phyloP scores from a whole-genome alignment of 208 protist genomes.

The Trypanosoma rangeli region DNA sequence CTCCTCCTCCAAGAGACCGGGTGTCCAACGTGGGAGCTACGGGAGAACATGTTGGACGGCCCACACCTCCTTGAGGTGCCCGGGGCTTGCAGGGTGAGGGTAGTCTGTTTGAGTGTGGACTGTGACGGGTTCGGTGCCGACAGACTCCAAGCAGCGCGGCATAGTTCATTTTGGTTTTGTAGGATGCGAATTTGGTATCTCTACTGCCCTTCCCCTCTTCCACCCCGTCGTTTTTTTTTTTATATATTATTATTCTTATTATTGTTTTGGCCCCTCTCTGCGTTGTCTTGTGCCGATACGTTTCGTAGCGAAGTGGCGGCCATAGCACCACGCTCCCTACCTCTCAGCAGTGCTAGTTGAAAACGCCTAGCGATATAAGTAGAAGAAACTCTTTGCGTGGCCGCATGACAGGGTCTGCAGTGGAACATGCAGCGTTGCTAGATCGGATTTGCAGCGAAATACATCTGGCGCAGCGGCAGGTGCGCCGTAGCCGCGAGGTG shows the following conservation, averaged over 20 bases:
- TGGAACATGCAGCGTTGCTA: conserved; percentile 21
- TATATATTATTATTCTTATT: conserved; percentile 6
- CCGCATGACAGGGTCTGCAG: conserved; percentile 18
- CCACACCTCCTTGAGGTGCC: not conserved
- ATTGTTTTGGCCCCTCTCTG: not conserved
- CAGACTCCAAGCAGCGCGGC: not conserved
- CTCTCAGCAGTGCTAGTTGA: not conserved
- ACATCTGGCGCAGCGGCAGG: conserved; percentile 30
- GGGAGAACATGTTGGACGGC: not conserved
- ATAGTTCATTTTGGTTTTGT: not conserved
- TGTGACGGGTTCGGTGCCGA: not conserved
- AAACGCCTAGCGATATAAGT: not conserved
- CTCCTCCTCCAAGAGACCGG: not conserved
- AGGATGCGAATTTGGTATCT: too few relatives aligned
- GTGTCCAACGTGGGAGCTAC: not conserved
- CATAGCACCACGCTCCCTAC: not conserved
- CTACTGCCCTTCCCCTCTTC: too few relatives aligned
- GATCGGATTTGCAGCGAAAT: conserved; percentile 28
- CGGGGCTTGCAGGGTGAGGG: not conserved
- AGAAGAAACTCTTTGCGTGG: not conserved
- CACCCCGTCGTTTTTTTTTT: not conserved
- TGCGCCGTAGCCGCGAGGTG: conserved; percentile 30
- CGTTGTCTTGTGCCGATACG: not conserved
- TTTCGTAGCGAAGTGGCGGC: not conserved
- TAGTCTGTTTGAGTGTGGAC: not conserved